Evolutionary conservation across 495 filamentous ascomycete genomes (phyloP).

Genomic region (Aspergillus bertholletiae): DNA sequence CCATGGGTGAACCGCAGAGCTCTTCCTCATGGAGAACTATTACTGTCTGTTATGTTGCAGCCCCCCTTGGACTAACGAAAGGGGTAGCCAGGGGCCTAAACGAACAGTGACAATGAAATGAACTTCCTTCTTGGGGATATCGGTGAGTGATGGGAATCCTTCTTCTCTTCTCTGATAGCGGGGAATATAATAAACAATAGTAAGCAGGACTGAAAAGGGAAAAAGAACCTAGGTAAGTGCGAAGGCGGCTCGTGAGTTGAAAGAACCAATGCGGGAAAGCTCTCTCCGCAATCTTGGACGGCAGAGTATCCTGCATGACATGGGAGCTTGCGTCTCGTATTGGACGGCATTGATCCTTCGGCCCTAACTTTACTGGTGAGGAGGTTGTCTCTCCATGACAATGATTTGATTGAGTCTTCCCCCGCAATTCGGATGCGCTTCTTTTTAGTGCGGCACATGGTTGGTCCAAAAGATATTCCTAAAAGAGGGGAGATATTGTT

Average conservation of each 20-base stretch:
- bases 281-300: conserved; percentile 23
- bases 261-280: conserved; percentile 13
- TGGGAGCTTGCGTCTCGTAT: background rate
- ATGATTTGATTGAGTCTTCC: background rate
- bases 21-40: background rate
- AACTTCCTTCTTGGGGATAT: background rate
- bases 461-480: background rate
- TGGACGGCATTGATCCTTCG: background rate
- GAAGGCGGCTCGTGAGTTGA: background rate
- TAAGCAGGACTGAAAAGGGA: background rate
- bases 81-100: background rate
- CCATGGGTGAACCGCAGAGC: conserved; percentile 6
- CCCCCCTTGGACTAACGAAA: background rate
- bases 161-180: background rate
- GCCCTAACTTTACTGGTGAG: conserved; percentile 4
- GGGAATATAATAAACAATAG: no score
- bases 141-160: background rate
- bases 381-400: background rate
- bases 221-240: background rate
- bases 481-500: background rate
- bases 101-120: background rate
- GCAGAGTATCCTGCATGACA: conserved; percentile 19
- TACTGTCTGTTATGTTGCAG: background rate
- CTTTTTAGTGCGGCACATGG: background rate
- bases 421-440: conserved; percentile 6